Percentiles rank a stretch among this genome's conserved stretches.
phyloP scores from a whole-genome alignment of 192 early-diverging fungal species.

The Umbelopsis ramanniana region DNA sequence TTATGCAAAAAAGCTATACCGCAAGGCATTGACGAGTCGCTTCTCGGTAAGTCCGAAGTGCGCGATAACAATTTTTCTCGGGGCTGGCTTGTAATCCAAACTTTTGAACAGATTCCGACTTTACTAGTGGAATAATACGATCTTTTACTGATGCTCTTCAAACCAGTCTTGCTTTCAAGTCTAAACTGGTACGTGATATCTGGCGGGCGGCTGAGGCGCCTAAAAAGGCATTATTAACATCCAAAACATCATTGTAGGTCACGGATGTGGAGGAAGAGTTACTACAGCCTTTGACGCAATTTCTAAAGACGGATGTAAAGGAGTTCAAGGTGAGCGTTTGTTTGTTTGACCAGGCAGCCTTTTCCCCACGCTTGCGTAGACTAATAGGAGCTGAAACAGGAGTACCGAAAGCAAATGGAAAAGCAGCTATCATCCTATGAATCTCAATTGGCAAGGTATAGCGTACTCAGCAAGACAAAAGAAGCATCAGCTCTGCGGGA shows the following conservation, averaged over 20 bases:
- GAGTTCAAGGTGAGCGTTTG: conserved; percentile 60
- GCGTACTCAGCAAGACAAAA: conserved; percentile 60
- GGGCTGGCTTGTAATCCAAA: neutral
- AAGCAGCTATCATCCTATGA: conserved; percentile 64
- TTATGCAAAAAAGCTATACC: conserved; percentile 32
- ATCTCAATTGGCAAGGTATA: conserved; percentile 62
- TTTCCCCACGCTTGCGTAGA: no score
- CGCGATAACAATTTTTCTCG: neutral
- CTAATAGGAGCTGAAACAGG: conserved; percentile 31
- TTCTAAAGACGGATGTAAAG: conserved; percentile 64
- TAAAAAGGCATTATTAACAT: conserved; percentile 6
- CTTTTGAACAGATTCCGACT: conserved; percentile 40
- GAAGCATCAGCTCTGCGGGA: conserved; percentile 70
- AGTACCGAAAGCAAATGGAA: conserved; percentile 47
- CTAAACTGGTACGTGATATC: conserved; percentile 44
- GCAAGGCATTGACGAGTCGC: conserved; percentile 25
- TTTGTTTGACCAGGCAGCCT: no score
- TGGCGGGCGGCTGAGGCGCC: neutral
- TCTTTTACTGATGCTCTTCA: conserved; percentile 50
- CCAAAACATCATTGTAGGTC: conserved; percentile 35
- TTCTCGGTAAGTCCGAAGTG: conserved; percentile 34
- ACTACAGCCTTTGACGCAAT: conserved; percentile 58
- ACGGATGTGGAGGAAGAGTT: conserved; percentile 64
- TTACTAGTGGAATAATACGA: conserved; percentile 48
- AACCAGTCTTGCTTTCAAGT: conserved; percentile 49